These are phyloP conservation scores for Hypoxylon trugodes DNA, from an alignment of 495 filamentous ascomycete species.

Conservation along the genomic window DNA sequence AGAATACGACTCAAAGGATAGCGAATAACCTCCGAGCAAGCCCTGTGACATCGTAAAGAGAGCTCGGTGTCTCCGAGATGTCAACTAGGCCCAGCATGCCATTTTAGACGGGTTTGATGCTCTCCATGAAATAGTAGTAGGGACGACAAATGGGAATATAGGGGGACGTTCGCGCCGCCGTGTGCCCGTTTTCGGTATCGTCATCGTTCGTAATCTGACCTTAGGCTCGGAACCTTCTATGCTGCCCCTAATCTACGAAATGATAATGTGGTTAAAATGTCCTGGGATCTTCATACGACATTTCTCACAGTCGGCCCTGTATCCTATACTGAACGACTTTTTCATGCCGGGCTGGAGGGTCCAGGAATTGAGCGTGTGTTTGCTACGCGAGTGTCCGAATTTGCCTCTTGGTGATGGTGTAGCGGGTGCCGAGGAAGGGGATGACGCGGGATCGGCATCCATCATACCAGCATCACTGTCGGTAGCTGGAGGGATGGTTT, in stretches of 20 bases:
- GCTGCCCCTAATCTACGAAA: conserved; percentile 53
- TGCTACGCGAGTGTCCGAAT: conserved; percentile 55
- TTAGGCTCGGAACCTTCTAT: neutral
- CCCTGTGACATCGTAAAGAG: neutral
- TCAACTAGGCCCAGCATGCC: neutral
- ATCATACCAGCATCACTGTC: conserved; percentile 43
- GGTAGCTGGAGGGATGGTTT: conserved; percentile 33
- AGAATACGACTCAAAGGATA: neutral
- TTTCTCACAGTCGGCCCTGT: conserved; percentile 85
- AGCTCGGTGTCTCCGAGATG: neutral
- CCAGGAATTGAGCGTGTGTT: conserved; percentile 59
- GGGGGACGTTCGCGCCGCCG: neutral
- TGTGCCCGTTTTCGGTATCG: neutral
- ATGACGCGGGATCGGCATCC: conserved; percentile 42
- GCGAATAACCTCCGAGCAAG: neutral
- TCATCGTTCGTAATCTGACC: neutral
- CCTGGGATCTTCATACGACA: conserved; percentile 81
- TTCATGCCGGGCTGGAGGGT: conserved; percentile 65
- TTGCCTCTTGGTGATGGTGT: conserved; percentile 48
- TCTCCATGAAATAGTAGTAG: too few relatives aligned
- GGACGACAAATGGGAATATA: too few relatives aligned
- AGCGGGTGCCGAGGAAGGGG: conserved; percentile 40
- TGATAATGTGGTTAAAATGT: conserved; percentile 86
- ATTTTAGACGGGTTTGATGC: too few relatives aligned
- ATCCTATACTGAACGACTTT: conserved; percentile 81